Evolutionary conservation across 2,329 filamentous ascomycete species (phyloP).

Genomic region (Sclerotinia borealis): DNA sequence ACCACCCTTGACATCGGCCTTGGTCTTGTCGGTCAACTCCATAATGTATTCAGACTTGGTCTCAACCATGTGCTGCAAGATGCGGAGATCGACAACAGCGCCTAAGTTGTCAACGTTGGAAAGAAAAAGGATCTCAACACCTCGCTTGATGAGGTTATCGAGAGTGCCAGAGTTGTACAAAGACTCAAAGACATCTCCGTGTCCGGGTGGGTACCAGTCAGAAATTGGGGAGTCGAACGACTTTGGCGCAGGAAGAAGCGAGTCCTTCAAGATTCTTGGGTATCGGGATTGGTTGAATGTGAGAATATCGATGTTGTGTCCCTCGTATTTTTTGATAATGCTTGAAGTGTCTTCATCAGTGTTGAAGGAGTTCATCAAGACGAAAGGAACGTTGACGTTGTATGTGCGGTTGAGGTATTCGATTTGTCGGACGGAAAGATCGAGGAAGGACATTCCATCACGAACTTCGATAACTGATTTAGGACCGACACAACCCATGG

Average conservation of each 20-base stretch:
- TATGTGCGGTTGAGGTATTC: conserved; percentile 99
- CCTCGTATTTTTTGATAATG: conserved; percentile 99
- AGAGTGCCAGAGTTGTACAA: conserved; percentile 98
- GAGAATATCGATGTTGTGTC: conserved; percentile 98
- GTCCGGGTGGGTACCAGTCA: conserved; percentile 98
- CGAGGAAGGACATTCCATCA: conserved; percentile 99
- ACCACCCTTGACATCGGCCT: conserved; percentile 99
- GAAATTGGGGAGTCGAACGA: conserved; percentile 77
- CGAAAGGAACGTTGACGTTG: conserved; percentile 92
- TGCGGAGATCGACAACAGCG: conserved; percentile 94
- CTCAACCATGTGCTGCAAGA: conserved; percentile 99
- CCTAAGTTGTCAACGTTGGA: conserved; percentile 99
- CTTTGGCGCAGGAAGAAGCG: conserved; percentile 91
- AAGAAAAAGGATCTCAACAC: conserved; percentile 96
- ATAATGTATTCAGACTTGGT: conserved; percentile 97
- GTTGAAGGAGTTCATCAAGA: conserved; percentile 99
- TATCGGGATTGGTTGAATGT: conserved; percentile 99
- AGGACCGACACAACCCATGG: conserved; percentile 98
- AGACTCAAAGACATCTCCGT: conserved; percentile 99
- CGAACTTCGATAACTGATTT: conserved; percentile 99
- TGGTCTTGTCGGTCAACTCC: conserved; percentile 99
- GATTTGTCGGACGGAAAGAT: conserved; percentile 96
- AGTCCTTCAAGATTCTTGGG: conserved; percentile 97
- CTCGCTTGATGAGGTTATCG: conserved; percentile 89
- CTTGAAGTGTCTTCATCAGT: conserved; percentile 95